Evolutionary conservation across 768 basidiomycete species (phyloP).

Genomic region (Russula dissimulans): DNA sequence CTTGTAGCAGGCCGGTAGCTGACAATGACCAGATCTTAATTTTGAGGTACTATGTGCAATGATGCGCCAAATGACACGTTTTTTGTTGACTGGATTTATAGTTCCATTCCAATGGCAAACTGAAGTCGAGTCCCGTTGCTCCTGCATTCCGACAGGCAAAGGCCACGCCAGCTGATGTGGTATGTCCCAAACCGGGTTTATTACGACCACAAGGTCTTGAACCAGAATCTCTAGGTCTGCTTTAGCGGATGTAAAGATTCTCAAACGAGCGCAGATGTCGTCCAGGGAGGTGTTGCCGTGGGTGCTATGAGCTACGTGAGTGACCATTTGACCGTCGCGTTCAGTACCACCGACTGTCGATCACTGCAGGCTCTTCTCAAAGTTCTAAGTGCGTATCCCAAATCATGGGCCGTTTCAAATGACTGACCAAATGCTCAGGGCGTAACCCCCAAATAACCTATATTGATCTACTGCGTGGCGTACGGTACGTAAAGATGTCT

Average conservation of each 20-base stretch:
- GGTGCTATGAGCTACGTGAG: constrained; percentile 76
- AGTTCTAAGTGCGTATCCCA: constrained; percentile 36
- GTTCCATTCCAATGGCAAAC: constrained; percentile 27
- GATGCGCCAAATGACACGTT: too few species aligned
- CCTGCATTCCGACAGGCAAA: constrained; percentile 26
- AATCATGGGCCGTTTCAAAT: not conserved
- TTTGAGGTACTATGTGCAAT: constrained; percentile 40
- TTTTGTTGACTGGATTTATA: constrained; percentile 2
- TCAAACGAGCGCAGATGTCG: constrained; percentile 74
- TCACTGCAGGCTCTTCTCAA: constrained; percentile 44
- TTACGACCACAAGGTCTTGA: constrained; percentile 1
- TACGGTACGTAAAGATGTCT: constrained; percentile 3
- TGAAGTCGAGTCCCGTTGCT: constrained; percentile 26
- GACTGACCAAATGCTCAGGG: not conserved
- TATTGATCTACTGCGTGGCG: constrained; percentile 9
- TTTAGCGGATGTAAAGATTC: constrained; percentile 77
- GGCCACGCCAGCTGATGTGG: constrained; percentile 79
- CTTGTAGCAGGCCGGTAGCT: not conserved
- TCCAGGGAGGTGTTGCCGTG: constrained; percentile 54
- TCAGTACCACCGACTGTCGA: not conserved
- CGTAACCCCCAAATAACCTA: constrained; percentile 32
- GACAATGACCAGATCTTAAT: constrained; percentile 44
- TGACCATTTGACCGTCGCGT: constrained; percentile 7
- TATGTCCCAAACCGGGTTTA: constrained; percentile 30
- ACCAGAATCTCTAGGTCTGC: constrained; percentile 45